Conservation (phyloP, 2,329 filamentous ascomycete genomes). For the Venturia aucupariae region DNA sequence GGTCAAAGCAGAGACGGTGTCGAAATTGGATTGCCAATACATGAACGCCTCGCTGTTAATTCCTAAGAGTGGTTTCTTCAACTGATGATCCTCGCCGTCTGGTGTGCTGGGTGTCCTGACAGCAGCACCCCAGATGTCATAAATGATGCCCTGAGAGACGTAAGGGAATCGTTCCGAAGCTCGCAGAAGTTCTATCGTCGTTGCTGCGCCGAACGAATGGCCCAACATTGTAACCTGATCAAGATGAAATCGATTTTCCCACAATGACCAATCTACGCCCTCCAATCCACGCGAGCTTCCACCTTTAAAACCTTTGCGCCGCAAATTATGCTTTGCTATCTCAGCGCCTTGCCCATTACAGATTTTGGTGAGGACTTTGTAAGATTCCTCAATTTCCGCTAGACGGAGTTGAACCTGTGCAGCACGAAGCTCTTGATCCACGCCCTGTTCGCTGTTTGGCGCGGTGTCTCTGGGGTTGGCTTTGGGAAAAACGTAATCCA, state of each 20-base stretch:
- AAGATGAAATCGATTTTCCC: conserved; percentile 48
- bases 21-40: conserved; percentile 58
- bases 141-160: conserved; percentile 54
- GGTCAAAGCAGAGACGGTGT: conserved; percentile 47
- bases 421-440: conserved; percentile 49
- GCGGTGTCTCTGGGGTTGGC: conserved; percentile 37
- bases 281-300: conserved; percentile 50
- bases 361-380: conserved; percentile 46
- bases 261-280: conserved; percentile 47
- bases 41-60: conserved; percentile 63
- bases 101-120: conserved; percentile 25
- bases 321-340: not conserved
- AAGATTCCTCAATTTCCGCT: conserved; percentile 56
- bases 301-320: conserved; percentile 46
- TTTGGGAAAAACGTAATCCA: conserved; percentile 54
- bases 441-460: conserved; percentile 48
- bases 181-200: conserved; percentile 51
- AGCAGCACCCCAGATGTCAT: conserved; percentile 56
- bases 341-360: conserved; percentile 33
- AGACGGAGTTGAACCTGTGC: conserved; percentile 55
- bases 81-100: conserved; percentile 35
- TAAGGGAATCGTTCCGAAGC: conserved; percentile 45
- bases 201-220: conserved; percentile 59
- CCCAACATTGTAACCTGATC: conserved; percentile 53
- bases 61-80: conserved; percentile 48